These are phyloP conservation scores for Scheffersomyces spartinae DNA, from an alignment of 805 yeast genomes.

Conservation along the genomic window DNA sequence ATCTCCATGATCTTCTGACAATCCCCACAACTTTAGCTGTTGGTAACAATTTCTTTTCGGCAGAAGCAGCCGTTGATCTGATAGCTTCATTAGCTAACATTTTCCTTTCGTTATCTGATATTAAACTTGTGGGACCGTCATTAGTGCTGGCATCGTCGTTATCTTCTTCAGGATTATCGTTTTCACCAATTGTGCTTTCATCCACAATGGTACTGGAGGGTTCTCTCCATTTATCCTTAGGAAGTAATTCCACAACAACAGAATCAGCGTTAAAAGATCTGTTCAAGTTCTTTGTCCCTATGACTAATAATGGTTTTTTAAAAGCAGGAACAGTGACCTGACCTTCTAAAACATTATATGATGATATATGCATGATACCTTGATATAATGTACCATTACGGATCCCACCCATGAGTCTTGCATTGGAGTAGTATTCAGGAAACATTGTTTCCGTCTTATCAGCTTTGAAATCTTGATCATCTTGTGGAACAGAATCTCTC, in stretches of 20 bases:
- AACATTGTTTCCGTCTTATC: slow-evolving; percentile 44
- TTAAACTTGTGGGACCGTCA: slow-evolving; percentile 19
- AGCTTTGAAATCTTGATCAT: slow-evolving; percentile 26
- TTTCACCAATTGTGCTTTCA: slow-evolving; percentile 50
- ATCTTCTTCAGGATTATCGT: slow-evolving; percentile 49
- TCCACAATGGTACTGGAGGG: slow-evolving; percentile 75
- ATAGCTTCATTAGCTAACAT: slow-evolving; percentile 70
- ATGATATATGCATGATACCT: slow-evolving; percentile 70
- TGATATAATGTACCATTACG: slow-evolving; percentile 80
- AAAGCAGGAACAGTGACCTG: slow-evolving; percentile 59
- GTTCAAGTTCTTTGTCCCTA: slow-evolving; percentile 78
- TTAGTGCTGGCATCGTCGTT: slow-evolving; percentile 23
- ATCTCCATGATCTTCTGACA: slow-evolving; percentile 86
- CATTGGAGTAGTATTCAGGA: slow-evolving; percentile 66
- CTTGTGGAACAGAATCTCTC: slow-evolving; percentile 64
- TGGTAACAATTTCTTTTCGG: slow-evolving; percentile 54
- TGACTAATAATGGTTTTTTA: slow-evolving; percentile 68
- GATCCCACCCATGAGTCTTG: slow-evolving; percentile 84
- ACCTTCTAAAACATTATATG: slow-evolving; percentile 85
- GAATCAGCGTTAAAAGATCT: slow-evolving; percentile 88
- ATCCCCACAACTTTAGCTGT: slow-evolving; percentile 89
- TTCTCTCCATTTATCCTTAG: slow-evolving; percentile 76
- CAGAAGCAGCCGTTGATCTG: slow-evolving; percentile 32
- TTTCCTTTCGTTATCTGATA: slow-evolving; percentile 62
- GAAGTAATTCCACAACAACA: slow-evolving; percentile 83